Conservation (phyloP, 2,329 filamentous ascomycete genomes). For the Venturia effusa region DNA sequence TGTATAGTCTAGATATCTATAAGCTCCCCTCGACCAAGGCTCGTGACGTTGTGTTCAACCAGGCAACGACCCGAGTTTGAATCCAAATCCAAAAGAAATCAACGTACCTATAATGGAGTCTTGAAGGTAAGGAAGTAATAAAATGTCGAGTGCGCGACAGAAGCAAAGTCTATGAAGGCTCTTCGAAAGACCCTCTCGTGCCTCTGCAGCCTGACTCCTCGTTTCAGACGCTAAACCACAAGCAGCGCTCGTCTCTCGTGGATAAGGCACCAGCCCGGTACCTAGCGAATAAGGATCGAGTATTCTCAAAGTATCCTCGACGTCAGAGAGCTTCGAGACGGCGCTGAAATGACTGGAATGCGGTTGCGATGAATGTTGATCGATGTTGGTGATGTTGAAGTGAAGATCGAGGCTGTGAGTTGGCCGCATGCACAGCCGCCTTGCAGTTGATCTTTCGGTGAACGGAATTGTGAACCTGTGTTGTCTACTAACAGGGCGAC, state of each 20-base stretch:
- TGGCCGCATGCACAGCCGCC: constrained; percentile 1
- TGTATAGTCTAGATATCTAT: not conserved
- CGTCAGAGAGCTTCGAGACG: not conserved
- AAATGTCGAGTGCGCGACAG: not conserved
- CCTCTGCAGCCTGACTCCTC: constrained; percentile 4
- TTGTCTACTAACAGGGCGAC: not conserved
- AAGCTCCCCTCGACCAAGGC: not conserved
- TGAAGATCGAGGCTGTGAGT: not conserved
- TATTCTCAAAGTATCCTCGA: not conserved
- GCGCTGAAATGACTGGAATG: not conserved
- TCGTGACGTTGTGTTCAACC: not conserved
- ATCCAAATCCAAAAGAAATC: not conserved
- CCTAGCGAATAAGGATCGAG: not conserved
- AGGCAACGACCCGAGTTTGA: not conserved
- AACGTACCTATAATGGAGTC: not conserved
- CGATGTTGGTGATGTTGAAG: constrained; percentile 1
- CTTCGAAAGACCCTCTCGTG: not conserved
- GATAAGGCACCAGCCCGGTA: not conserved
- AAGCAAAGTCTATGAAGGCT: not conserved
- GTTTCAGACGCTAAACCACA: not conserved
- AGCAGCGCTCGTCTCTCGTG: not conserved
- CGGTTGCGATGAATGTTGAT: not conserved
- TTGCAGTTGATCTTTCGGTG: not conserved
- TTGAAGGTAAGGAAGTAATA: not conserved
- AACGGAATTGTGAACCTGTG: not conserved